Percentiles rank a stretch among this genome's conserved stretches.
These are phyloP conservation scores for Diaporthe velutina DNA, from an alignment of 2,329 filamentous ascomycete genomes.

Conservation along the genomic window DNA sequence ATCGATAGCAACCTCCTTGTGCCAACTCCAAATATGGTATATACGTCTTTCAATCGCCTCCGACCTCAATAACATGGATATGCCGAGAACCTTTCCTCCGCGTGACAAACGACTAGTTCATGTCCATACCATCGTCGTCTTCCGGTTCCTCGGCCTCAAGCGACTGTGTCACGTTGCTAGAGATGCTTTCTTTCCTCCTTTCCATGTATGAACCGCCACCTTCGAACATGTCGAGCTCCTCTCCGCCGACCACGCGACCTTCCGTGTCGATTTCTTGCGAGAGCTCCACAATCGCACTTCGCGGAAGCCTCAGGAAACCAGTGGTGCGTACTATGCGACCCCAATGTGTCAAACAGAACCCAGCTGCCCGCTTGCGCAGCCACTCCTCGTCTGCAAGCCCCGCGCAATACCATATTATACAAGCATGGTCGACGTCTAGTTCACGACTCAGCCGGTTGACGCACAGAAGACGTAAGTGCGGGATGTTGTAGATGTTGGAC, in stretches of 20 bases:
- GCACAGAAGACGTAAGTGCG: constrained; percentile 89
- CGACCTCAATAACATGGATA: neutral
- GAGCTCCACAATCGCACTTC: constrained; percentile 86
- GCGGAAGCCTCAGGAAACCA: constrained; percentile 85
- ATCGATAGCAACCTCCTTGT: neutral
- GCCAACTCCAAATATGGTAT: constrained; percentile 6
- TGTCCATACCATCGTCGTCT: constrained; percentile 74
- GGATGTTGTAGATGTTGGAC: constrained; percentile 98
- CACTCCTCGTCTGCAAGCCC: constrained; percentile 92
- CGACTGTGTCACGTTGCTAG: constrained; percentile 70
- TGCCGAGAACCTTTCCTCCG: constrained; percentile 11
- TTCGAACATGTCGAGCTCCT: constrained; percentile 76
- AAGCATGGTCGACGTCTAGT: constrained; percentile 93
- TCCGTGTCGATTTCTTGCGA: constrained; percentile 95
- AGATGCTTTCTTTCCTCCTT: constrained; percentile 70
- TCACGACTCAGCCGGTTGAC: constrained; percentile 92
- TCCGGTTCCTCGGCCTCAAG: constrained; percentile 69
- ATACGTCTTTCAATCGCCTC: neutral
- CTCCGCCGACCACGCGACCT: constrained; percentile 89
- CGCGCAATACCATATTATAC: constrained; percentile 95
- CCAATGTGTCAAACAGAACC: constrained; percentile 94
- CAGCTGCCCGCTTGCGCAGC: constrained; percentile 88
- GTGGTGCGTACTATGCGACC: constrained; percentile 91
- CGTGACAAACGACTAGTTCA: constrained; percentile 52
- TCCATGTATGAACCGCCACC: constrained; percentile 56